These are phyloP conservation scores for Trichoderma breve DNA, from an alignment of 2,329 filamentous ascomycete genomes.

Conservation along the genomic window DNA sequence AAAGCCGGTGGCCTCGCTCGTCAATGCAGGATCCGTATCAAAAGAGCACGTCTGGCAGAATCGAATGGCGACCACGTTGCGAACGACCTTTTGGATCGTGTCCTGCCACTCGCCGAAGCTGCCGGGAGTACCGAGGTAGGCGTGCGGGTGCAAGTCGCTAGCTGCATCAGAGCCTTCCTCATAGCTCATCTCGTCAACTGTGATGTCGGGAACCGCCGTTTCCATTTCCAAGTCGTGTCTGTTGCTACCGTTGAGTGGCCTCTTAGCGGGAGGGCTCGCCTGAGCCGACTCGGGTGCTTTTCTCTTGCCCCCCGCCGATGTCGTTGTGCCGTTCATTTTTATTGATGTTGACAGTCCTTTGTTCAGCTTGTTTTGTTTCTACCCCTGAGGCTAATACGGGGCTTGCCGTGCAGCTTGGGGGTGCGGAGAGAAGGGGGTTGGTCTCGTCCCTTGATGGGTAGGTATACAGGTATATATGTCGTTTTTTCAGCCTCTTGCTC, in stretches of 20 bases:
- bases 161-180: conserved; percentile 42
- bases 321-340: conserved; percentile 44
- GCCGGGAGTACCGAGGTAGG: conserved; percentile 38
- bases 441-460: not conserved
- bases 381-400: not conserved
- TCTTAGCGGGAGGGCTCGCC: conserved; percentile 36
- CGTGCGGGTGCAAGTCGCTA: conserved; percentile 39
- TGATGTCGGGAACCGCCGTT: conserved; percentile 48
- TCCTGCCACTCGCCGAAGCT: conserved; percentile 77
- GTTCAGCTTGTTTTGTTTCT: not conserved
- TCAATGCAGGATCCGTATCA: conserved; percentile 91
- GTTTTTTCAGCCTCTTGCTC: not conserved
- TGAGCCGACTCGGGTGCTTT: conserved; percentile 48
- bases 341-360: not conserved
- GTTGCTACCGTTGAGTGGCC: conserved; percentile 46
- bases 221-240: conserved; percentile 37
- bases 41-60: conserved; percentile 98
- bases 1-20: conserved; percentile 95
- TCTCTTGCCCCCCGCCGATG: conserved; percentile 49
- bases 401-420: not conserved
- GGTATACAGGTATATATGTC: not conserved
- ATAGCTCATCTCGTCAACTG: conserved; percentile 35
- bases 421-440: not conserved
- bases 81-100: conserved; percentile 90
- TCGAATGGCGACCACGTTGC: conserved; percentile 96